Percentiles rank a stretch among this genome's conserved stretches.
Conservation (phyloP, 1,139 yeast genomes). For the Zhuliangozyma blackwelliae region DNA sequence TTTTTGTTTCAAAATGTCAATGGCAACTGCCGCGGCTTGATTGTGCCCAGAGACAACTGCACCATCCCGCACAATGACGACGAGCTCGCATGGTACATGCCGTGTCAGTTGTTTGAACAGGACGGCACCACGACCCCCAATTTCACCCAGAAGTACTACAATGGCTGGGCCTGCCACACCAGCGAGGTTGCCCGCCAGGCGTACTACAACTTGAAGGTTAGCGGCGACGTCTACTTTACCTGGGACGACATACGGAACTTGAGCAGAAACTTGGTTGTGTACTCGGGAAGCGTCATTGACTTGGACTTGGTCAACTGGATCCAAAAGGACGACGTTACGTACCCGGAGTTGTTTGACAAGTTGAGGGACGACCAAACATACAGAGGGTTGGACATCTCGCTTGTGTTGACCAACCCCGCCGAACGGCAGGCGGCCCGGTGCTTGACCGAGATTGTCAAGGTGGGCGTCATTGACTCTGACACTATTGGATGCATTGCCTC, state of each 20-base stretch:
- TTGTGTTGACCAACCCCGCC: conserved; percentile 62
- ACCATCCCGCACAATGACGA: conserved; percentile 63
- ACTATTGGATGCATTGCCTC: conserved; percentile 97
- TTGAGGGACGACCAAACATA: conserved; percentile 52
- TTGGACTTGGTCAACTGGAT: conserved; percentile 74
- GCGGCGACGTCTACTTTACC: conserved; percentile 79
- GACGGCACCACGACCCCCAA: conserved; percentile 71
- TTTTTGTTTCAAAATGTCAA: conserved; percentile 92
- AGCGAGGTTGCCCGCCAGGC: conserved; percentile 61
- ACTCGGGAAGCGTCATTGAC: conserved; percentile 84
- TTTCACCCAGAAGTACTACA: conserved; percentile 56
- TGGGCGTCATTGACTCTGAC: conserved; percentile 84
- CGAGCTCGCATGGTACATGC: conserved; percentile 93
- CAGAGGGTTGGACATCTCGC: conserved; percentile 78
- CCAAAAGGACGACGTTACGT: conserved; percentile 58
- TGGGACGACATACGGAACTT: conserved; percentile 81
- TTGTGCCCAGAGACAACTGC: conserved; percentile 67
- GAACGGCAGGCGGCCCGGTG: conserved; percentile 78
- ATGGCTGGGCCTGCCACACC: conserved; percentile 93
- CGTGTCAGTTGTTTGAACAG: conserved; percentile 68
- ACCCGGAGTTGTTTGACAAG: conserved; percentile 67
- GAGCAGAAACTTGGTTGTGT: conserved; percentile 77
- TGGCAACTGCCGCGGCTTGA: conserved; percentile 82
- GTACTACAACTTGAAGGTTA: conserved; percentile 55
- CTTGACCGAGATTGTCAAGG: conserved; percentile 79